Evolutionary conservation across 371 early-diverging fungal genomes (phyloP), one percentile per base, ranked within the genome.

Genomic region (Rhizoclosmatium hyalinum): DNA sequence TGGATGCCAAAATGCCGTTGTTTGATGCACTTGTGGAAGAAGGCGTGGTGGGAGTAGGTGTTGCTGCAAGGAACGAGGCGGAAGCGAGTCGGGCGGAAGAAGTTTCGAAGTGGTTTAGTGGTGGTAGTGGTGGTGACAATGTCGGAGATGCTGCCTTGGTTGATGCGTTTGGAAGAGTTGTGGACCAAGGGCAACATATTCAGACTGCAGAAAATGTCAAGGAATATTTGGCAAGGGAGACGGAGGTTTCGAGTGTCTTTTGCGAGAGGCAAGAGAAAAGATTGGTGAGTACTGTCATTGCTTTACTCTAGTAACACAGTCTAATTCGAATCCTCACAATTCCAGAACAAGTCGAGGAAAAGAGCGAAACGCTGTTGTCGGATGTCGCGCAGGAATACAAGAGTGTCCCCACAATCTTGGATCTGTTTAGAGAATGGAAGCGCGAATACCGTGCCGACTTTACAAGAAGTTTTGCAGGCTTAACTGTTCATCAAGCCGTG

Each of bases 381-480:
- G 72, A 71, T 62, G 72, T 71, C 8, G 10, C 62, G 3, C 19
- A 60, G 3, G 72, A 71, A n/a, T 71, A 71, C 62, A 71, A 71
- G 47, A 19, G 42, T 45, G 47, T 71, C 17, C 42, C 8, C n/a
- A 42, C 17, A 10, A 45, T 71, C 19, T 24, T 71, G 42, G 45
- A 60, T 1, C 43, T 62, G 32, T 71, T 71, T 71, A 19, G 43
- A 14, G 32, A 24, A 3, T 71, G 72, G 72, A 71, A 71, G 39
- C 14, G 10, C 0, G 50, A 39, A 32, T 71, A 71, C 58, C n/a
- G 21, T 2, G 3, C 2, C 6, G 72, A 71, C 21, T 71, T 43
- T 71, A 6, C n/a, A 19, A 60, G 72, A 2, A 44, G 45, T 1
- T 71, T 44, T 62, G 72, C 72, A 24, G 45, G 62, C 17, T 60